phyloP scores from a whole-genome alignment of 805 yeast species.

The Saccharomycopsis javanensis region DNA sequence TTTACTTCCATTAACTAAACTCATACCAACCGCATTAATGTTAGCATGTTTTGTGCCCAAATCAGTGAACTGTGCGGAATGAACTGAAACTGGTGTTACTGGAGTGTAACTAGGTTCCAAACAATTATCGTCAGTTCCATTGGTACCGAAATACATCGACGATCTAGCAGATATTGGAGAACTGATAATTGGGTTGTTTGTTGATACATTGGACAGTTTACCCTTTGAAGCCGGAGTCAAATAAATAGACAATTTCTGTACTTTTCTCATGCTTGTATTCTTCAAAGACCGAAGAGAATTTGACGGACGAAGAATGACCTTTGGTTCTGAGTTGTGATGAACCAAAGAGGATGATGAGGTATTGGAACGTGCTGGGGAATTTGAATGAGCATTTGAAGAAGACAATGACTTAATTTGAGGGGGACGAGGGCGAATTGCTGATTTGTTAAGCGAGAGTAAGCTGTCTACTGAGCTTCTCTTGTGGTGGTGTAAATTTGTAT shows the following conservation, averaged over 20 bases:
- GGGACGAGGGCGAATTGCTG: conserved; percentile 13
- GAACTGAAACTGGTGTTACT: conserved; percentile 2
- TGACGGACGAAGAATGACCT: background rate
- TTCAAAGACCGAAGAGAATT: conserved; percentile 8
- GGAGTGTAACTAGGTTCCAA: conserved; percentile 6
- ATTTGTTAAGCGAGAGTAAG: conserved; percentile 16
- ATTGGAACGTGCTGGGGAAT: background rate
- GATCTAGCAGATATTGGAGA: conserved; percentile 9
- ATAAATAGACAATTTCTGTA: conserved; percentile 12
- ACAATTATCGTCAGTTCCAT: background rate
- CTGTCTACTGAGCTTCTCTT: conserved; percentile 14
- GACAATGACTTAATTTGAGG: background rate
- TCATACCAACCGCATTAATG: background rate
- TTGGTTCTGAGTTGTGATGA: conserved; percentile 14
- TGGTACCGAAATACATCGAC: conserved; percentile 4
- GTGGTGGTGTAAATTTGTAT: background rate
- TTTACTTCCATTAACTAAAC: background rate
- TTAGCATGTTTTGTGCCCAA: background rate
- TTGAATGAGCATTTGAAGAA: background rate
- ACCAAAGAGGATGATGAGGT: conserved; percentile 7
- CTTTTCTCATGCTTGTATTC: conserved; percentile 7
- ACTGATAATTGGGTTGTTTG: conserved; percentile 1
- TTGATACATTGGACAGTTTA: background rate
- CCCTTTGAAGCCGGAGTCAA: conserved; percentile 9
- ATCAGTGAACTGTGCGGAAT: background rate